Evolutionary conservation across 768 basidiomycete species (phyloP), one percentile per base, ranked within the genome.

Genomic region (Amanita exitialis): DNA sequence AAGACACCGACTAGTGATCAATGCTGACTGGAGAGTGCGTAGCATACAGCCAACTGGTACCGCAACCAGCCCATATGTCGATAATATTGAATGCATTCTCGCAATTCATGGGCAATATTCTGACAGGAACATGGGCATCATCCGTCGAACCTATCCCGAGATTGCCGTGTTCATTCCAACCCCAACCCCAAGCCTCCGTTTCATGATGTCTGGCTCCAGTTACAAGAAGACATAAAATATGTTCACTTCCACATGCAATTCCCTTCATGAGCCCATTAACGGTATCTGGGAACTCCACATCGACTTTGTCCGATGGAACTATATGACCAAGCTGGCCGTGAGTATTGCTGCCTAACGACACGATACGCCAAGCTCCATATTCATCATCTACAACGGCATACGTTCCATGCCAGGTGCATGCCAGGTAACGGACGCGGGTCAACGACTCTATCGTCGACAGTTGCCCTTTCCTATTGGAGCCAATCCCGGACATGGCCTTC

Each of bases 81-180:
- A 54, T 53, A 13, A 63, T 54, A 35, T 50, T 46, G 30, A 51
- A 46, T 44, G 23, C 20, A 15, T 20, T 9, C 16, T 39, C 51
- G 6, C 53, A 47, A 20, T 38, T 37, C 37, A 46, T 53, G 4
- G 79, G 75, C 80, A 84, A 84, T 9, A 88, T 59, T 55, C 66
- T 76, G 9, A 67, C 62, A 13, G 85, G 83, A 13, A 60, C 23
- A 6, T 58, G 54, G 7, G 77, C 64, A 57, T 92, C 83, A 3
- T 71, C 66, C 3, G 77, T 78, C 32, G 73, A 69, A 0, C 82
- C 84, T 20, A 79, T 60, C 0, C 89, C 92, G 23, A 97, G 71
- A 64, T 96, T 98, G 6, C 95, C 95, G 62, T 97, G 95, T 64
- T 98, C 95, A 64, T 97, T 98, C 94, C 95, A 98, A 0, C 95